phyloP scores from a whole-genome alignment of 1,139 yeast genomes.

The Debaryomyces nepalensis region DNA sequence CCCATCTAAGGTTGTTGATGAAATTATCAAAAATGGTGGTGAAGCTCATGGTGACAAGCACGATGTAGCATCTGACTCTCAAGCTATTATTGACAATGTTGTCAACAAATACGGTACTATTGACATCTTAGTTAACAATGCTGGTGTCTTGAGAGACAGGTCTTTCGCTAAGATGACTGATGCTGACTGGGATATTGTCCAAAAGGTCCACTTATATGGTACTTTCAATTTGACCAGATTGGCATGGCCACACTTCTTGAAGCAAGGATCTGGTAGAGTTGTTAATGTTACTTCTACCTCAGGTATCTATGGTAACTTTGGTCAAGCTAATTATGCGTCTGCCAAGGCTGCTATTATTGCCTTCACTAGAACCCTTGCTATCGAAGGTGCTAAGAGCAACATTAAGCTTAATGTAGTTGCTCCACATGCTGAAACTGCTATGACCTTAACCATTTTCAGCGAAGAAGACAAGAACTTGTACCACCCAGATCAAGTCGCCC shows the following conservation, averaged over 20 bases:
- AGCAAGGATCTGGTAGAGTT: slow-evolving; percentile 81
- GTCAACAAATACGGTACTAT: slow-evolving; percentile 78
- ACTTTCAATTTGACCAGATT: slow-evolving; percentile 83
- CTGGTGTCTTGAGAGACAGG: slow-evolving; percentile 91
- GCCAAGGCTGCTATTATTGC: slow-evolving; percentile 93
- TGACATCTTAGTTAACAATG: slow-evolving; percentile 88
- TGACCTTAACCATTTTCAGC: slow-evolving; percentile 87
- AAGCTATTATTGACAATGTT: slow-evolving; percentile 79
- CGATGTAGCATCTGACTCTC: slow-evolving; percentile 80
- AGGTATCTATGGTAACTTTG: slow-evolving; percentile 96
- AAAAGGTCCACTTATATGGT: slow-evolving; percentile 82
- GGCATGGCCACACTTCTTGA: slow-evolving; percentile 88
- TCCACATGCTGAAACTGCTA: slow-evolving; percentile 97
- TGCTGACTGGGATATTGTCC: slow-evolving; percentile 81
- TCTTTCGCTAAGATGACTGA: slow-evolving; percentile 86
- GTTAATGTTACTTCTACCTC: slow-evolving; percentile 93
- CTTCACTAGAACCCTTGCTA: slow-evolving; percentile 80
- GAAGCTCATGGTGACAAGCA: slow-evolving; percentile 83
- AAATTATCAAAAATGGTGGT: slow-evolving; percentile 77
- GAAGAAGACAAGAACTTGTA: slow-evolving; percentile 78
- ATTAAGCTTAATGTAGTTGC: slow-evolving; percentile 85
- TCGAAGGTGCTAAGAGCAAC: slow-evolving; percentile 83
- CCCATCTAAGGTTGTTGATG: slow-evolving; percentile 75
- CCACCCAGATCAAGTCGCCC: slow-evolving; percentile 91
- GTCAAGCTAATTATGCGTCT: slow-evolving; percentile 94